These are phyloP conservation scores for Lachancea sp. DNA, from an alignment of 805 yeast species.

Conservation along the genomic window DNA sequence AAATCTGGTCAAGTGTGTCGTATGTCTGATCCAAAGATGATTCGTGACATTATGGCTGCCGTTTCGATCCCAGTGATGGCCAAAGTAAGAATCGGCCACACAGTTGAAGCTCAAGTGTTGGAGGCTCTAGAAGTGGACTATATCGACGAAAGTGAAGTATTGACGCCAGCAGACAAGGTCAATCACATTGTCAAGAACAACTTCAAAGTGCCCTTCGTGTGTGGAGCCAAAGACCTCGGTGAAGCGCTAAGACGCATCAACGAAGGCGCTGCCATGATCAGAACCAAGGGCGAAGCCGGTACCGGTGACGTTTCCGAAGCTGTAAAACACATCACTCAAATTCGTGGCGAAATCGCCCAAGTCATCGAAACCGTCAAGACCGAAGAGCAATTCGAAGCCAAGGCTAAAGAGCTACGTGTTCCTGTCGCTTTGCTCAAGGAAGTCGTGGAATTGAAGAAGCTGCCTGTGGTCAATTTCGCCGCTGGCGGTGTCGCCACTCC, in stretches of 20 bases:
- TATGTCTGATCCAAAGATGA: constrained; percentile 81
- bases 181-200: constrained; percentile 55
- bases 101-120: constrained; percentile 73
- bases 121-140: constrained; percentile 69
- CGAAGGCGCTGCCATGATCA: constrained; percentile 84
- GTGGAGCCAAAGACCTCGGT: constrained; percentile 77
- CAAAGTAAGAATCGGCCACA: constrained; percentile 76
- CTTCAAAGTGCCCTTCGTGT: constrained; percentile 71
- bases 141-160: constrained; percentile 79
- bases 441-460: constrained; percentile 42
- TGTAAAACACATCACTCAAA: constrained; percentile 61
- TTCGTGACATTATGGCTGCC: constrained; percentile 57
- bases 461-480: constrained; percentile 81
- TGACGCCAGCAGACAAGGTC: constrained; percentile 72
- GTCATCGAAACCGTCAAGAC: constrained; percentile 35
- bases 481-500: constrained; percentile 90
- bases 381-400: constrained; percentile 39
- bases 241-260: constrained; percentile 72
- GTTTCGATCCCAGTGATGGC: constrained; percentile 80
- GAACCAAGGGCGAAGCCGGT: constrained; percentile 87
- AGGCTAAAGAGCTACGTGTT: constrained; percentile 55
- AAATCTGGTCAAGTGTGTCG: constrained; percentile 76
- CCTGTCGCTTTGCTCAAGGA: constrained; percentile 48
- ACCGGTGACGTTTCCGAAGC: constrained; percentile 85
- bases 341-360: constrained; percentile 46